A percentile compares a stretch with the other conserved stretches of the same genome.
These are phyloP conservation scores for Pseudovirgaria hyperparasitica DNA, from an alignment of 2,329 filamentous ascomycete genomes.

Conservation along the genomic window DNA sequence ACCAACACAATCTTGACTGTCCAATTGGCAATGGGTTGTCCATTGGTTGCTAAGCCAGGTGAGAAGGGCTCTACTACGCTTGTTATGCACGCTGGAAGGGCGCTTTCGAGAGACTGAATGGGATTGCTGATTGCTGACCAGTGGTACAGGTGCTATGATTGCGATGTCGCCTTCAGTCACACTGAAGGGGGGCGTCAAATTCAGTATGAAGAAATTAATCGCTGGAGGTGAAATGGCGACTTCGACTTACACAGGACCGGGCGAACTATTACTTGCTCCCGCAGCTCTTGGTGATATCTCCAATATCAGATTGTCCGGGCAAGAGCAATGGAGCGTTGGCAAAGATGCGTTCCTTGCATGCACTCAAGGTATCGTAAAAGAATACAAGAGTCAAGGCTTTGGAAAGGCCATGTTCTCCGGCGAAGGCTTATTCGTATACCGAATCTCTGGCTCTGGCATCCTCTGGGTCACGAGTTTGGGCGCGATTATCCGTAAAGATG, in stretches of 20 bases:
- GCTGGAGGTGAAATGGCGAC: constrained; percentile 65
- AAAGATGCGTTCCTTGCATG: constrained; percentile 76
- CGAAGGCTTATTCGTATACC: constrained; percentile 84
- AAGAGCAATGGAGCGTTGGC: constrained; percentile 71
- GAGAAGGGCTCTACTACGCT: constrained; percentile 5
- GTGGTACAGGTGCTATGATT: constrained; percentile 62
- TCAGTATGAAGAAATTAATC: constrained; percentile 84
- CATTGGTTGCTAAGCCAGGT: constrained; percentile 68
- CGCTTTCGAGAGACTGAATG: constrained; percentile 1
- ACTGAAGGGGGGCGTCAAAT: constrained; percentile 70
- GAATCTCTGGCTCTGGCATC: constrained; percentile 66
- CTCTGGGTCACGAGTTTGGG: constrained; percentile 90
- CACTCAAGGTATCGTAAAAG: constrained; percentile 77
- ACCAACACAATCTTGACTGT: constrained; percentile 81
- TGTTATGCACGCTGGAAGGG: neutral
- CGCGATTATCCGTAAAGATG: constrained; percentile 88
- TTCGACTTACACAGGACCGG: constrained; percentile 77
- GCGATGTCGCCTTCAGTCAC: constrained; percentile 86
- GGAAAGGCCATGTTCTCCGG: constrained; percentile 89
- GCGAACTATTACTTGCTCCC: constrained; percentile 77
- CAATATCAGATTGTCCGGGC: constrained; percentile 58
- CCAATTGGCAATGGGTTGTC: constrained; percentile 81
- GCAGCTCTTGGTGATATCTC: constrained; percentile 73
- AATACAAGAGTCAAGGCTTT: constrained; percentile 75
- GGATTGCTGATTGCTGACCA: constrained; percentile 1